Conservation (phyloP, 371 early-diverging fungal species). For the Mortierella sp. region DNA sequence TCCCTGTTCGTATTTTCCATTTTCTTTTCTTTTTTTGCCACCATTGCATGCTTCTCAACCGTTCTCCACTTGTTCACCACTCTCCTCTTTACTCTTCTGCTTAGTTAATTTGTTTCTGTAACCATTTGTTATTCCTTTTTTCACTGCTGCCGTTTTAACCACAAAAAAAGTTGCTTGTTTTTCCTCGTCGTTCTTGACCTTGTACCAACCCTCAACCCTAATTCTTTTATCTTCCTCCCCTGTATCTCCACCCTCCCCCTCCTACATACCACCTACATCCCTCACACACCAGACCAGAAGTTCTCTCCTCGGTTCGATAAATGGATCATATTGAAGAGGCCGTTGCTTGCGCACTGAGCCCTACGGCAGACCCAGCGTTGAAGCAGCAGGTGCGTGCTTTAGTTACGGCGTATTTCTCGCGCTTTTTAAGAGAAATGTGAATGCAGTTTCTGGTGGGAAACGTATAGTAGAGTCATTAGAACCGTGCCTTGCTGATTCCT, state of each 20-base stretch:
- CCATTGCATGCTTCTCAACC: neutral
- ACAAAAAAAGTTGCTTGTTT: neutral
- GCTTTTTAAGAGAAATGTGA: neutral
- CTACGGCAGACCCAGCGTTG: constrained; percentile 72
- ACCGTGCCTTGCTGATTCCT: too few relatives aligned
- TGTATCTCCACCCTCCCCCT: too few relatives aligned
- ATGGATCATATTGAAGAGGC: constrained; percentile 91
- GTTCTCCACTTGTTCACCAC: neutral
- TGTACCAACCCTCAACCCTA: neutral
- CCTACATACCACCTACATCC: neutral
- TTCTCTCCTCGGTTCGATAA: constrained; percentile 2
- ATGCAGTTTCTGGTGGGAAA: neutral
- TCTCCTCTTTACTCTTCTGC: neutral
- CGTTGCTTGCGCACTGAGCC: constrained; percentile 83
- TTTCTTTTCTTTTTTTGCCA: constrained; percentile 7
- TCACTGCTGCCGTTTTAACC: neutral
- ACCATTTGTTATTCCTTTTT: neutral
- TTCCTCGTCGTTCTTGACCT: too few relatives aligned
- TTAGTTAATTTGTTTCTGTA: constrained; percentile 1
- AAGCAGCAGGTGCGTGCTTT: constrained; percentile 76
- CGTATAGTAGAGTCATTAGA: too few relatives aligned
- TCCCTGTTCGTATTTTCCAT: neutral
- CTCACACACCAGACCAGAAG: neutral
- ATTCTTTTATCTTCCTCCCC: neutral
- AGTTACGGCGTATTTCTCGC: neutral